Evolutionary conservation across 805 yeast species (phyloP).

Genomic region (Starmera amethionina): DNA sequence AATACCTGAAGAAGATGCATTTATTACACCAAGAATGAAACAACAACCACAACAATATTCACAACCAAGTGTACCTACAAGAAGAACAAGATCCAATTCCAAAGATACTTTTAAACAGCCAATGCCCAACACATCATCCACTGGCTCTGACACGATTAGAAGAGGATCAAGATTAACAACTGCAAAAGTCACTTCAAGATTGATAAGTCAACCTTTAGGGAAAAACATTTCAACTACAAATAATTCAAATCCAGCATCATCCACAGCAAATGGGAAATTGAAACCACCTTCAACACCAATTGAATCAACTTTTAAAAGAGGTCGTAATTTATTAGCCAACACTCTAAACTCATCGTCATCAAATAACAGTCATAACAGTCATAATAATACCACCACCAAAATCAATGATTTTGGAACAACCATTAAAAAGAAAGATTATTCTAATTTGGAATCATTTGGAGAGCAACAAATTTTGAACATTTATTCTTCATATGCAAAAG

Average conservation of each 20-base stretch:
- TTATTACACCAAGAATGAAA: constrained; percentile 32
- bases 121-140: constrained; percentile 7
- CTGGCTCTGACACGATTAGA: constrained; percentile 11
- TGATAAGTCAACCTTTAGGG: constrained; percentile 31
- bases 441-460: constrained; percentile 16
- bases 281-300: not conserved
- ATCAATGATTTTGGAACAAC: constrained; percentile 9
- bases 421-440: constrained; percentile 10
- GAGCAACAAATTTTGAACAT: constrained; percentile 36
- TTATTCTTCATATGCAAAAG: constrained; percentile 47
- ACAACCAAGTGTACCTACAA: constrained; percentile 29
- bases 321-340: not conserved
- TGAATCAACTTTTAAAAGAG: constrained; percentile 4
- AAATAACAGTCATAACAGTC: not conserved
- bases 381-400: not conserved
- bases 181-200: constrained; percentile 37
- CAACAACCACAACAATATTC: constrained; percentile 24
- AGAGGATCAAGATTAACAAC: constrained; percentile 24
- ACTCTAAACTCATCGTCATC: not conserved
- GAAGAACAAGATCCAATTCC: constrained; percentile 21
- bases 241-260: not conserved
- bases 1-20: constrained; percentile 19
- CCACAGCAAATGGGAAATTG: constrained; percentile 1
- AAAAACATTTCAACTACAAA: constrained; percentile 1
- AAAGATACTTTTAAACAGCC: constrained; percentile 8